Evolutionary conservation across 106 monocot genomes (phyloP), one percentile per base, ranked within the genome.

Genomic region (Posidonia australis): DNA sequence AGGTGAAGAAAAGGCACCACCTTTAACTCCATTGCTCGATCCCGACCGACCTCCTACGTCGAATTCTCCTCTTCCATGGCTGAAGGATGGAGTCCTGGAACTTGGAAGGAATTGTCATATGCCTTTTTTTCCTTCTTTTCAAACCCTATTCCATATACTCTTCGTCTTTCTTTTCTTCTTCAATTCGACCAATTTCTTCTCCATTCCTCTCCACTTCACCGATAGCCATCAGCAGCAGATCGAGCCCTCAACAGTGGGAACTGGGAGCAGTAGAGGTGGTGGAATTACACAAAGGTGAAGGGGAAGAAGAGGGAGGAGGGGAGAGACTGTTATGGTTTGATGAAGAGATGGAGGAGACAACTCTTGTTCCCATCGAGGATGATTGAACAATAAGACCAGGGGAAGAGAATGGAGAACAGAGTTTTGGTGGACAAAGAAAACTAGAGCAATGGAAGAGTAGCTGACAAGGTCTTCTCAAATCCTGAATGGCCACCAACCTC

Each of bases 41-140:
- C n/a, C n/a, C n/a, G n/a, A n/a, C n/a, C 36, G 36, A 36, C 36
- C 2, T 7, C 5, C 36, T 2, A 7, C 69, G 56, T 14, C 79
- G 64, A 14, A 65, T 76, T 5, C 51, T 13, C 27, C 71, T 59
- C 67, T 76, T 80, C 80, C 71, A 76, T 9, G 80, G 80, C 71
- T 80, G 80, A 10, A 80, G 71, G 51, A 80, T 71, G 5, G 80
- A 80, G 60, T 80, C 80, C 67, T 60, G 71, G 44, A 44, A 80
- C 68, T 67, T 80, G 29, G 63, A 58, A 44, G 80, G 80, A 2
- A 36, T 36, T 36, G 36, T 4, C 36, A 36, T 36, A 54, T 71
- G 66, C 66, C 80, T 72, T 19, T 42, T 60, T 36, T 43, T 42
- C 57, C 65, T 61, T 46, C 21, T 65, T 69, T 54, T 69, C 55